Base-by-base conservation (phyloP, 1,284 basidiomycete species). In the Trichosporon coremiiforme region DNA sequence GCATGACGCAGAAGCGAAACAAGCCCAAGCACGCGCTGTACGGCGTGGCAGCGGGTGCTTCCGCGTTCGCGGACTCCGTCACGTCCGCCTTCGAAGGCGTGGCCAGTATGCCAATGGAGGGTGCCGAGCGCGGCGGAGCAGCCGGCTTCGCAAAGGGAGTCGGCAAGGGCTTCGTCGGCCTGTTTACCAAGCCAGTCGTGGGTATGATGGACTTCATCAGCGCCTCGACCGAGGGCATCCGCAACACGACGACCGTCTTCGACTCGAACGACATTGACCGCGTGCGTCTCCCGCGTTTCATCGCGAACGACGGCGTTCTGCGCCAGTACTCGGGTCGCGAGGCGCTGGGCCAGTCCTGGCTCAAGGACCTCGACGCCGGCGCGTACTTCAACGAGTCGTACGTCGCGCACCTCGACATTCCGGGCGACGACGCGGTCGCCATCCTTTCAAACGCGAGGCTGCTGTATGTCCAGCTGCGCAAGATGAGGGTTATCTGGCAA, bases 201-300 rank as follows among this genome's bases (percentile, higher is more conserved):
- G 97, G 97, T 3, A 90, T 98, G 1, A 96, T 99, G 79, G 97
- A 99, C 83, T 88, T 99, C 60, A 92, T 95, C 3, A 91, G 95
- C 35, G 98, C 96, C 77, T 90, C 98, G 31, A 91, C 92, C n/a
- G 96, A 98, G 87, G 95, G 95, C 87, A 94, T 98, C 73, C 89
- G 97, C 53, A 99, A 99, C 79, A 99, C 97, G 0, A 99, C 97
- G 0, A 98, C 94, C 2, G 96, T 98, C 1, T 99, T 99, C 75
- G 97, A 99, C 79, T 92, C 90, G 74, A 91, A 92, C 63, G 91
- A 92, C 66, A 88, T 95, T 68, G 96, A 98, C 78, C 90, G 95
- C 20, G 89, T 93, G 29, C 88, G 97, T 76, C 84, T 94, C 87
- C 96, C 97, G 33, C 89, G 97, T 66, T 91, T 92, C 76, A 89